Evolutionary conservation across 2,329 filamentous ascomycete genomes (phyloP), one percentile per base, ranked within the genome.

Genomic region (Colletotrichum cereale): DNA sequence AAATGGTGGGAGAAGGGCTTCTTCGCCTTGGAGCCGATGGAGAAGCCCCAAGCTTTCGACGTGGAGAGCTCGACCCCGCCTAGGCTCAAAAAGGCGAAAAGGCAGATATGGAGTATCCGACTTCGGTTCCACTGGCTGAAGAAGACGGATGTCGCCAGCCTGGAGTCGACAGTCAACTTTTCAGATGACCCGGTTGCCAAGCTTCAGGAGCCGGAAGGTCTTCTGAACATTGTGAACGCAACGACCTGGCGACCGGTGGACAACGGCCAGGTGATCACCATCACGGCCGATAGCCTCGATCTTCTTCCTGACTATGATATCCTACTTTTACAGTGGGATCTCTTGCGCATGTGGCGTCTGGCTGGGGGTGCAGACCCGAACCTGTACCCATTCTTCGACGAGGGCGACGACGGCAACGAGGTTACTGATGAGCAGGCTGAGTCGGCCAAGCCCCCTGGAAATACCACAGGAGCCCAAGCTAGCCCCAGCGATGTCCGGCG

Each of bases 361-460:
- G 14, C 48, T 6, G 48, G 48, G 14, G 48, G 48, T 7, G 48
- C 26, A 1, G 48, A 31, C 18, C 48, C 48, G 3, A 5, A 14
- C 29, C 10, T 10, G 2, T 31, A 31, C 14, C 7, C 48, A 2
- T 18, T 18, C 4, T 12, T 29, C 6, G 12, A 26, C 47, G 24
- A 6, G 11, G 0, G 1, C 16, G 47, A 26, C 3, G 21, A 8
- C 7, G 47, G 26, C n/a, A n/a, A 14, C n/a, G 2, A 48, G 8
- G 8, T 26, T n/a, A 44, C 40, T n/a, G 40, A 34, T 8, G 52
- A 72, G 72, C 14, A 67, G 73, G 75, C n/a, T n/a, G n/a, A n/a
- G n/a, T n/a, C n/a, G n/a, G n/a, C n/a, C n/a, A n/a, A n/a, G n/a
- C n/a, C n/a, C n/a, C n/a, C n/a, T n/a, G n/a, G n/a, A n/a, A n/a